phyloP scores from a whole-genome alignment of 1,139 yeast species.

The Scheffersomyces insectosa region DNA sequence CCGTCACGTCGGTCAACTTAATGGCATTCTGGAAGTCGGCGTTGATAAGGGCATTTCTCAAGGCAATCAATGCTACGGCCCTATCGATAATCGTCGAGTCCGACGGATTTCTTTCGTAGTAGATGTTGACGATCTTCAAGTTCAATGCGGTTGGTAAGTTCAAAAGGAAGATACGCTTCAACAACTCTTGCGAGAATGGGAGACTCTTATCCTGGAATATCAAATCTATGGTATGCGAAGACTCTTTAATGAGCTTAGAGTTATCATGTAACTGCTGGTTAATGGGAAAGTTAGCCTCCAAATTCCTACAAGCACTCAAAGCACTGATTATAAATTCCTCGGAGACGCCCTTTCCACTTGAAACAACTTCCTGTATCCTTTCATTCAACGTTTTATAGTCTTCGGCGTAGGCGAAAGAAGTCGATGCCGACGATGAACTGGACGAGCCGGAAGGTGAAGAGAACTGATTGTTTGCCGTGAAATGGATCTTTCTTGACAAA shows the following conservation, averaged over 20 bases:
- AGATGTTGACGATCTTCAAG: slow-evolving; percentile 32
- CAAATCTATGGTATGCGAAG: slow-evolving; percentile 9
- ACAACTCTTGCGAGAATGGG: slow-evolving; percentile 22
- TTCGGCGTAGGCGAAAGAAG: slow-evolving; percentile 7
- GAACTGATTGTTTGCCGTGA: too few relatives aligned
- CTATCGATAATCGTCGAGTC: slow-evolving; percentile 32
- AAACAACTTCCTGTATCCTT: slow-evolving; percentile 5
- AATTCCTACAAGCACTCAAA: neutral
- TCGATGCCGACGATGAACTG: slow-evolving; percentile 1
- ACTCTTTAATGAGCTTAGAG: slow-evolving; percentile 8
- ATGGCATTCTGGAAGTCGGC: slow-evolving; percentile 62
- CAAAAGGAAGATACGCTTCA: slow-evolving; percentile 32
- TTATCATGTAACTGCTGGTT: slow-evolving; percentile 10
- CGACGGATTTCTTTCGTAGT: slow-evolving; percentile 37
- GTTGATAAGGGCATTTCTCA: slow-evolving; percentile 57
- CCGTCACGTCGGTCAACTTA: slow-evolving; percentile 59
- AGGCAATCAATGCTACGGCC: slow-evolving; percentile 58
- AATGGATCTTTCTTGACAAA: too few relatives aligned
- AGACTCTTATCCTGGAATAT: slow-evolving; percentile 23
- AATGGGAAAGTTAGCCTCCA: slow-evolving; percentile 6
- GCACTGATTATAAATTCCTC: slow-evolving; percentile 2
- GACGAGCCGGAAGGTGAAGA: neutral
- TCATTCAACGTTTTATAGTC: slow-evolving; percentile 9
- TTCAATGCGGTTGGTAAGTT: slow-evolving; percentile 32
- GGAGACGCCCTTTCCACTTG: neutral